These are phyloP conservation scores for Boletellus dicymbophilus DNA, from an alignment of 1,284 basidiomycete species.

Conservation along the genomic window DNA sequence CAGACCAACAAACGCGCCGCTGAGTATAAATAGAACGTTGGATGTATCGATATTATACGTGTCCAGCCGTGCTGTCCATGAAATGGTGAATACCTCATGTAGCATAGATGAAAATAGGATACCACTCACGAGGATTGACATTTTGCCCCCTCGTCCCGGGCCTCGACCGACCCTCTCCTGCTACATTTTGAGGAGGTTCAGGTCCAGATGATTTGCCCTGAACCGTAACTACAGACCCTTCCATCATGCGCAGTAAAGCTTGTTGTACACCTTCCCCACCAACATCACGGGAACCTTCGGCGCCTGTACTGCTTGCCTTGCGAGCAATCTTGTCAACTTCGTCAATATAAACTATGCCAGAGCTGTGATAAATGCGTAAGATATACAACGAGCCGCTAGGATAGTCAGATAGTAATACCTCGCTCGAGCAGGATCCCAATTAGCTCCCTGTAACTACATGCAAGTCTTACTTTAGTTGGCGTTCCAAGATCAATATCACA, in stretches of 20 bases:
- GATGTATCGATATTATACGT: constrained; percentile 81
- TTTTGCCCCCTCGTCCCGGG: constrained; percentile 38
- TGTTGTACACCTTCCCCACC: constrained; percentile 97
- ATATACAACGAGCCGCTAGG: neutral
- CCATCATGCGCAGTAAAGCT: constrained; percentile 89
- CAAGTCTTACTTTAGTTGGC: neutral
- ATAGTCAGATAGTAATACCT: constrained; percentile 45
- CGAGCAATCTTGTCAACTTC: constrained; percentile 94
- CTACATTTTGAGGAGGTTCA: constrained; percentile 43
- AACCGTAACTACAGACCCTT: constrained; percentile 84
- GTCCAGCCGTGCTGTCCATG: constrained; percentile 58
- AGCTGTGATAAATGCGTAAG: constrained; percentile 43
- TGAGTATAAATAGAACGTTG: constrained; percentile 89
- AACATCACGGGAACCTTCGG: constrained; percentile 84
- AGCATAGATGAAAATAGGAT: neutral
- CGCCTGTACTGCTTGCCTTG: constrained; percentile 58
- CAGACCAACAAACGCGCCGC: constrained; percentile 93
- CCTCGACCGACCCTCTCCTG: constrained; percentile 48
- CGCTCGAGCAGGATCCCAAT: constrained; percentile 83
- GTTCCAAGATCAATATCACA: constrained; percentile 18
- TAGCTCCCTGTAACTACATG: constrained; percentile 76
- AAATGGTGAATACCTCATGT: neutral
- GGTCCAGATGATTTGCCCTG: constrained; percentile 66
- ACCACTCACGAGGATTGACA: constrained; percentile 20
- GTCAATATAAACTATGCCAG: constrained; percentile 95